Percentiles rank a stretch among this genome's conserved stretches.
These are phyloP conservation scores for Penicillium pulvis DNA, from an alignment of 495 filamentous ascomycete species.

Conservation along the genomic window DNA sequence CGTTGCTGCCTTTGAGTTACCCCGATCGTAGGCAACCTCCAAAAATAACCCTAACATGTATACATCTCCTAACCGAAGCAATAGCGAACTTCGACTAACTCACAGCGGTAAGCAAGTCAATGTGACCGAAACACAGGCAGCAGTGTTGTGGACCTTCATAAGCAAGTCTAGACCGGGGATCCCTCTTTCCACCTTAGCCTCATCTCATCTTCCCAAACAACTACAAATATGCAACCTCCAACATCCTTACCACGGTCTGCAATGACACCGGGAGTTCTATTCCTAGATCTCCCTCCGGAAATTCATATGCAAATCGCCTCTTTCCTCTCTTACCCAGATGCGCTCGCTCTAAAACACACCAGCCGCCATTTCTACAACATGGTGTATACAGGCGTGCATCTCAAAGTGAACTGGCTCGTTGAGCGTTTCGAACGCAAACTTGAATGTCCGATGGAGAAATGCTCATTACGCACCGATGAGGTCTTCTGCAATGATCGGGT, in stretches of 20 bases:
- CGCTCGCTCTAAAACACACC: conserved; percentile 69
- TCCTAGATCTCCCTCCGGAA: conserved; percentile 60
- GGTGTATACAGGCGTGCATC: conserved; percentile 63
- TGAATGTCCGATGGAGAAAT: conserved; percentile 51
- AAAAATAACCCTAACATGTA: not conserved
- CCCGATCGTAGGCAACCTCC: not conserved
- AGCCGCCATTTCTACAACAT: conserved; percentile 62
- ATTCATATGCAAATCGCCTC: conserved; percentile 76
- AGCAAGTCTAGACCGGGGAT: not conserved
- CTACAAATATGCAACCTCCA: not conserved
- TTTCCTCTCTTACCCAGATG: conserved; percentile 72
- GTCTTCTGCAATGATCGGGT: conserved; percentile 45
- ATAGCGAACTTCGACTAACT: not conserved
- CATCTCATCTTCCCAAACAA: not conserved
- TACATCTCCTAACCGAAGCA: not conserved
- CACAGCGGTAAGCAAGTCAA: not conserved
- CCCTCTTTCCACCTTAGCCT: not conserved
- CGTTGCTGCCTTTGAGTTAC: not conserved
- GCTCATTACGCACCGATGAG: conserved; percentile 49
- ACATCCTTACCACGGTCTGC: not conserved
- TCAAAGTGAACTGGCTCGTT: conserved; percentile 70
- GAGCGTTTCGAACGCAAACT: conserved; percentile 54
- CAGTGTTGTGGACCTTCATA: not conserved
- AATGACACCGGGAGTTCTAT: not conserved
- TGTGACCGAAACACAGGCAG: not conserved